Evolutionary conservation across 768 basidiomycete genomes (phyloP).

Genomic region (Lanmaoa rubissima): DNA sequence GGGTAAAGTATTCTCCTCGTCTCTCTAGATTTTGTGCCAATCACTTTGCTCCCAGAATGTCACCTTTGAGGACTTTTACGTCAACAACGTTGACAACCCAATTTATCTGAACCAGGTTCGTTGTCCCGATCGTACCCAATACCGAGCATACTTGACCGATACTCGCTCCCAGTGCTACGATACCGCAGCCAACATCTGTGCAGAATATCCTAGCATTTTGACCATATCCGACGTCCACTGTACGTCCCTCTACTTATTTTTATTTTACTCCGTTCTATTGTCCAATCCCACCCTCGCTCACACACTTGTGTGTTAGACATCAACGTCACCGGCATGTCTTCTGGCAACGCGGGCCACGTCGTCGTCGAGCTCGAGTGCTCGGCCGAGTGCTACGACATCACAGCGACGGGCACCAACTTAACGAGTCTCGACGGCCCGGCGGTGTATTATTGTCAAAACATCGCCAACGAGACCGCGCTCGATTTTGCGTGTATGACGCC

Average conservation of each 20-base stretch:
- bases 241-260: constrained; percentile 23
- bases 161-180: constrained; percentile 34
- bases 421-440: constrained; percentile 32
- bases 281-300: not conserved
- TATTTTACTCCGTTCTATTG: no score
- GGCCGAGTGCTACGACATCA: constrained; percentile 36
- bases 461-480: constrained; percentile 31
- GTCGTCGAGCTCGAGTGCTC: constrained; percentile 46
- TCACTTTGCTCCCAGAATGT: constrained; percentile 12
- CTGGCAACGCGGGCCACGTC: constrained; percentile 37
- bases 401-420: constrained; percentile 28
- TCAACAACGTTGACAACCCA: constrained; percentile 42
- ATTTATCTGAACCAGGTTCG: constrained; percentile 39
- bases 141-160: not conserved
- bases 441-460: constrained; percentile 38
- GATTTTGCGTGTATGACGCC: constrained; percentile 27
- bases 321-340: constrained; percentile 43
- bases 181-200: constrained; percentile 35
- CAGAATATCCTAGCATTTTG: constrained; percentile 36
- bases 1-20: constrained; percentile 18
- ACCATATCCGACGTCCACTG: constrained; percentile 44
- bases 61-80: constrained; percentile 28
- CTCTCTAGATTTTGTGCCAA: not conserved
- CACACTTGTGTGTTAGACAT: constrained; percentile 23
- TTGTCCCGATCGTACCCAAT: not conserved